Base-by-base conservation (phyloP, 257 asterid genomes). In the Scutellaria minor region DNA sequence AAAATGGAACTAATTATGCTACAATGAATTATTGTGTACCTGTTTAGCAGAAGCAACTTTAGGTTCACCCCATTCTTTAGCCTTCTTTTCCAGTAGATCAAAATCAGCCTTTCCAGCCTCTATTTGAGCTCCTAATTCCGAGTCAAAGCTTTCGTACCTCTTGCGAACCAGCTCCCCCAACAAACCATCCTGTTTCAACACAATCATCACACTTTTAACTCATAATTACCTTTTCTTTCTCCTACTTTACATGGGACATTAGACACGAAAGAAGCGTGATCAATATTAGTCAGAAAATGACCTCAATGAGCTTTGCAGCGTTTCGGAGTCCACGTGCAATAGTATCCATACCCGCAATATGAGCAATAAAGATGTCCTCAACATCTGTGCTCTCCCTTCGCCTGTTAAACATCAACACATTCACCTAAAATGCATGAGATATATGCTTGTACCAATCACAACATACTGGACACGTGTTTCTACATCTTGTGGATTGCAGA, bases 371-470 rank as follows among this genome's bases (percentile, higher is more conserved):
- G 24, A 95, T 44, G 76, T 95, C 99, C 52, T 95, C 98, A 11
- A 95, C 97, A 60, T 95, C 99, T 0, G 99, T 95, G 75, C 99
- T 95, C 83, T 95, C 99, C 76, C 99, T 86, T 57, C 99, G 93
- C 90, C 98, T 94, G 56, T 61, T 6, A 52, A 15, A 15, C 14
- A 47, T 10, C 50, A 77, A 27, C 31, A 67, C 14, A 6, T 10
- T 9, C 3, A 46, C 18, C 24, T 50, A 27, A 24, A 52, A 15
- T 31, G 37, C 37, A 31, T 31, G 37, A 31, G 37, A 31, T 31
- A 31, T 31, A 31, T 31, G 37, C 37, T 31, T 31, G 37, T 3
- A 3, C 37, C 37, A 31, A 31, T 31, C 37, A 31, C 37, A 31
- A 31, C 37, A 31, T 31, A 31, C 37, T 2, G 37, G 37, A 31